Evolutionary conservation across 2,329 filamentous ascomycete genomes (phyloP), one percentile per base, ranked within the genome.

Genomic region (Cercospora zeina): DNA sequence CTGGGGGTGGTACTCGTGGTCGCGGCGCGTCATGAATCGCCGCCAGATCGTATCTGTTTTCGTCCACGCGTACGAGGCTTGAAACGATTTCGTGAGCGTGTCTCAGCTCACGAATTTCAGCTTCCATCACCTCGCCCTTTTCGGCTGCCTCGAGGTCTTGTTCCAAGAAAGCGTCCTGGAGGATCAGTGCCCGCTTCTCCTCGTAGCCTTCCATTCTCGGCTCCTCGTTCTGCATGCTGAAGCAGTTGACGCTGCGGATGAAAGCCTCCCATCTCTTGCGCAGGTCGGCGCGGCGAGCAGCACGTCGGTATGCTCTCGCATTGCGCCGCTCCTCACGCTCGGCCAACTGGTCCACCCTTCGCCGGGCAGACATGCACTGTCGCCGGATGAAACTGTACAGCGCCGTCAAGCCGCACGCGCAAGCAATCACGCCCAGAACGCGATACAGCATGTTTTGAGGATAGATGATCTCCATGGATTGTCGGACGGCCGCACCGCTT

Each of bases 291-390:
- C 79, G 75, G 21, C 81, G 78, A 19, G 83, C 83, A 31, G 83
- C 82, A 33, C 79, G 77, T 47, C 79, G 79, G 67, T 86, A 86
- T 7, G 80, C 77, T 11, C 79, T 77, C 10, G 76, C 80, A 30
- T 79, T 81, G 31, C 78, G 75, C 55, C 83, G 78, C 71, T 86
- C 83, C 74, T 86, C 83, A 13, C 78, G 78, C 47, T 79, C 76
- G 14, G 83, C 82, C 8, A 81, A 78, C 27, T 82, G 77, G 61
- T 85, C 83, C 11, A 79, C 81, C 61, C 80, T 79, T 31, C 77
- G 79, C 33, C 82, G 79, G 24, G 79, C 76, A 56, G 80, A 80
- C 66, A 79, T 78, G 63, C 78, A 84, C 65, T 80, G 80, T 61
- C 78, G 74, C 24, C 77, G 77, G 59, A 82, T 75, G 45, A 80